These are phyloP conservation scores for Trichoderma sp. DNA, from an alignment of 2,329 filamentous ascomycete genomes.

Conservation along the genomic window DNA sequence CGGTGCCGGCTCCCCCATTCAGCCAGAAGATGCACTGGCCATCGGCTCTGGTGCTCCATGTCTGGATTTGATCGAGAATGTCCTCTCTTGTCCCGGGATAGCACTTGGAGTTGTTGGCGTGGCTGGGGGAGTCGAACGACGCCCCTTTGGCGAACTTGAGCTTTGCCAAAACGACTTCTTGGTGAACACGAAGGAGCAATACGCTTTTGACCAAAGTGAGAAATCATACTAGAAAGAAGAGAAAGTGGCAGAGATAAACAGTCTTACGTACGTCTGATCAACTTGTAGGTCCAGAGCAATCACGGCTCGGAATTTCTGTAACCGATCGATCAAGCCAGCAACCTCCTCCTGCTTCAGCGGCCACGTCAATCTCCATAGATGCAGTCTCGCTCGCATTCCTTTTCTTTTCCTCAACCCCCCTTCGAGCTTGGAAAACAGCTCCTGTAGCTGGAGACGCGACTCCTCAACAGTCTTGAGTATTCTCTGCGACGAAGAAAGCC, in stretches of 20 bases:
- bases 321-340: not conserved
- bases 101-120: constrained; percentile 39
- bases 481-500: constrained; percentile 2
- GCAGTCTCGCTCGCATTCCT: not conserved
- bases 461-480: not conserved
- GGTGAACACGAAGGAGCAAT: constrained; percentile 25
- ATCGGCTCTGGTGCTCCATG: not conserved
- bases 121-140: constrained; percentile 40
- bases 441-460: not conserved
- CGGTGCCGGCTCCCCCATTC: constrained; percentile 1
- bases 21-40: constrained; percentile 6
- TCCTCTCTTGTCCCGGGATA: constrained; percentile 38
- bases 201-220: not conserved
- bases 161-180: constrained; percentile 32
- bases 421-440: not conserved
- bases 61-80: constrained; percentile 34
- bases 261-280: constrained; percentile 7
- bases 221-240: too few species aligned
- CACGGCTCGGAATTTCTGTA: not conserved
- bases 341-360: constrained; percentile 8
- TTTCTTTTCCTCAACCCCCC: not conserved
- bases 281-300: not conserved
- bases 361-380: not conserved
- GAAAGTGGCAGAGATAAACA: not conserved
- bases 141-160: constrained; percentile 34